Conservation (phyloP, 768 basidiomycete genomes). For the Obba rivulosa region DNA sequence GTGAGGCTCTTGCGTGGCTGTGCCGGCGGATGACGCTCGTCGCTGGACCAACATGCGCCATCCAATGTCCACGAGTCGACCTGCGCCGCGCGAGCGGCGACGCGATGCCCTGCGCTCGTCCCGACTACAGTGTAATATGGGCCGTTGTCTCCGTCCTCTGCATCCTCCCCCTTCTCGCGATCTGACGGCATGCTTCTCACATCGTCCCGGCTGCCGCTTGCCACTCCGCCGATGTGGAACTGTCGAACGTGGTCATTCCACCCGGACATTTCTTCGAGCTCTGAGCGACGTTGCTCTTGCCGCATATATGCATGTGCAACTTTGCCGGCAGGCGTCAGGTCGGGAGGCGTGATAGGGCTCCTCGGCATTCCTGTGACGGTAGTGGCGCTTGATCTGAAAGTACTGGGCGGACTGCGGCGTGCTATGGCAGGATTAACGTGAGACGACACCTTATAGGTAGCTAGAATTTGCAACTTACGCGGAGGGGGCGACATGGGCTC, state of each 20-base stretch:
- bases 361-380: no score
- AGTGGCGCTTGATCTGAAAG: no score
- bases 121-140: conserved; percentile 61
- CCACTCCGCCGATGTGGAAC: no score
- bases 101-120: conserved; percentile 35
- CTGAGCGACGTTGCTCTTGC: conserved; percentile 29
- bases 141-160: conserved; percentile 20
- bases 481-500: no score
- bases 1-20: conserved; percentile 22
- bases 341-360: not conserved
- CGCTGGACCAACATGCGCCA: conserved; percentile 20
- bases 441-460: no score
- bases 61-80: conserved; percentile 24
- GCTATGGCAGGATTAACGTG: no score
- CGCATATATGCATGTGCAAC: conserved; percentile 46
- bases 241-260: conserved; percentile 19
- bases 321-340: conserved; percentile 40
- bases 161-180: conserved; percentile 10
- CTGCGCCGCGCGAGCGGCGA: conserved; percentile 36
- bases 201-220: no score
- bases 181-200: not conserved
- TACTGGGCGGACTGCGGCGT: no score
- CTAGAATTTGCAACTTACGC: no score
- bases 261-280: conserved; percentile 24
- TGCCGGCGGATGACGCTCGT: conserved; percentile 8